A percentile compares a stretch with the other conserved stretches of the same genome.
phyloP scores from a whole-genome alignment of 1,284 basidiomycete species.

The Erythrobasidium hasegawianum region DNA sequence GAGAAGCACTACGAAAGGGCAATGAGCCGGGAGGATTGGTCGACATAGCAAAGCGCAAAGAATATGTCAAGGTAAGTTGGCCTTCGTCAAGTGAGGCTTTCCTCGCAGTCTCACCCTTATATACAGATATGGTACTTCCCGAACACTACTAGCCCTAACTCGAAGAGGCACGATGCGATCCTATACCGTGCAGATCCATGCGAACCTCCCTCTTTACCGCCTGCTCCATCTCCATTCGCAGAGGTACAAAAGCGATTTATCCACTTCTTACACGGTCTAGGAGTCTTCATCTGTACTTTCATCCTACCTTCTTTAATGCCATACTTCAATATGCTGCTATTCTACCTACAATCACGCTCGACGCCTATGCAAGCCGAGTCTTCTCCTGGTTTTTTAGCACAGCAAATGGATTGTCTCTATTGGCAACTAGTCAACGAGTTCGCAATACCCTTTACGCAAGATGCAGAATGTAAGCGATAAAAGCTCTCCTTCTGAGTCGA shows the following conservation, averaged over 20 bases:
- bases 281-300: slow-evolving; percentile 25
- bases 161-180: slow-evolving; percentile 9
- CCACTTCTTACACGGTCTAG: slow-evolving; percentile 18
- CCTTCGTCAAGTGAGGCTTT: no score
- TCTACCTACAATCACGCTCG: slow-evolving; percentile 7
- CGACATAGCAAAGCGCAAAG: slow-evolving; percentile 14
- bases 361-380: slow-evolving; percentile 17
- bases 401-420: slow-evolving; percentile 31
- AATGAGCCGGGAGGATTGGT: slow-evolving; percentile 10
- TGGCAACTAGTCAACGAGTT: slow-evolving; percentile 29
- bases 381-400: slow-evolving; percentile 14
- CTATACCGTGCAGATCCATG: slow-evolving; percentile 15
- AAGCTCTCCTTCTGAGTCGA: no score
- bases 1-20: slow-evolving; percentile 6
- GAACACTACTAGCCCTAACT: slow-evolving; percentile 4
- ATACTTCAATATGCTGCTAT: slow-evolving; percentile 15
- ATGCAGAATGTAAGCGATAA: slow-evolving; percentile 7
- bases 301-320: slow-evolving; percentile 14
- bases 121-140: slow-evolving; percentile 28
- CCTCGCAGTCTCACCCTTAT: no score
- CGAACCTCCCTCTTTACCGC: slow-evolving; percentile 8
- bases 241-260: slow-evolving; percentile 14
- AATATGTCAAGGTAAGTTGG: slow-evolving; percentile 24
- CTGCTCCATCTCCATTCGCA: background rate
- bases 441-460: slow-evolving; percentile 16